Evolutionary conservation across 2,329 filamentous ascomycete species (phyloP).

Genomic region (Fusarium keratoplasticum): DNA sequence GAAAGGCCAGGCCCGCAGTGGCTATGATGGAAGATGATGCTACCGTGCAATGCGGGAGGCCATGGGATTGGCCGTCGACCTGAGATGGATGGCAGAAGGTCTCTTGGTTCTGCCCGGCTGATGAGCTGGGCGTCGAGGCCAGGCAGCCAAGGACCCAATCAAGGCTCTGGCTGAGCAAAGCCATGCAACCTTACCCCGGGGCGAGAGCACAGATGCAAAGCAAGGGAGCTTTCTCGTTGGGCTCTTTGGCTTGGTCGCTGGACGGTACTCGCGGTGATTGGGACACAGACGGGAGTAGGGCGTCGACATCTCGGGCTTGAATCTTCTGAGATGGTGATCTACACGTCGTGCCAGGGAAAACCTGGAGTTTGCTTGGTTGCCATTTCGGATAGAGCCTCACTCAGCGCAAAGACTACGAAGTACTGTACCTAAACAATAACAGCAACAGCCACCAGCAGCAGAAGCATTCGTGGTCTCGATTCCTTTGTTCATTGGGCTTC

Average conservation of each 20-base stretch:
- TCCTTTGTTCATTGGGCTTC: not conserved
- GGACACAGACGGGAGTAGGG: not conserved
- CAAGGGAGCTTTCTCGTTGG: conserved; percentile 1
- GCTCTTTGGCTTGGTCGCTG: not conserved
- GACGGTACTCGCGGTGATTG: not conserved
- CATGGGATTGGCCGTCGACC: conserved; percentile 33
- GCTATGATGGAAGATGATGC: conserved; percentile 42
- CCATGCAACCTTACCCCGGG: conserved; percentile 24
- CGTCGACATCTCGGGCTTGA: not conserved
- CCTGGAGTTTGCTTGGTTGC: conserved; percentile 5
- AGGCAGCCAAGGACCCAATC: conserved; percentile 21
- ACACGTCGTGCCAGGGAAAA: conserved; percentile 6
- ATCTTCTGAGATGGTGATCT: conserved; percentile 6
- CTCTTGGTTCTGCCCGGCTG: conserved; percentile 39
- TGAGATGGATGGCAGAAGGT: conserved; percentile 35
- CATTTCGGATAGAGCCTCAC: conserved; percentile 28
- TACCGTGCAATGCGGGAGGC: conserved; percentile 22
- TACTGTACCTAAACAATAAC: not conserved
- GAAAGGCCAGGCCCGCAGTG: conserved; percentile 19
- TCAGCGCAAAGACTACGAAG: not conserved
- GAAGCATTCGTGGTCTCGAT: not conserved
- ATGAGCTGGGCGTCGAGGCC: conserved; percentile 28
- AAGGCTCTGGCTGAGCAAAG: conserved; percentile 8
- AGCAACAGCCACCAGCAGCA: not conserved
- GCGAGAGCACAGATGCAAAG: not conserved